A percentile compares a stretch with the other conserved stretches of the same genome.
Evolutionary conservation across 352 stramenopile genomes (phyloP).

Genomic region (Sclerospora graminicola): DNA sequence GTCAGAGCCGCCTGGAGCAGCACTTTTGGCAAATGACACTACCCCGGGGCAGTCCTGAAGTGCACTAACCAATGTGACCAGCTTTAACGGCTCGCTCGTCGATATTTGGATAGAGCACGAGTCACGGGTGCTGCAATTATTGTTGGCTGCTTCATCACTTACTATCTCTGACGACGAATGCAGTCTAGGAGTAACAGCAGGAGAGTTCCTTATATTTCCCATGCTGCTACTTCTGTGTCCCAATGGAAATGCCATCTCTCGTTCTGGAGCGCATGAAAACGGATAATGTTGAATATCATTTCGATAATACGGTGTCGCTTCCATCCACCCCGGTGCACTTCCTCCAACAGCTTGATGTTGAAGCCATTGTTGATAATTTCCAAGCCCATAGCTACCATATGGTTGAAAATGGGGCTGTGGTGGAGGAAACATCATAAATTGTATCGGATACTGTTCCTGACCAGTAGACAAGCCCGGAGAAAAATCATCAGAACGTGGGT

Average conservation of each 20-base stretch:
- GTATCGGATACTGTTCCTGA: constrained; percentile 24
- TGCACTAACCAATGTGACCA: constrained; percentile 31
- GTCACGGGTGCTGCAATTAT: constrained; percentile 14
- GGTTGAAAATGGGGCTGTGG: constrained; percentile 13
- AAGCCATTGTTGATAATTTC: constrained; percentile 12
- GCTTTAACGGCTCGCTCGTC: constrained; percentile 34
- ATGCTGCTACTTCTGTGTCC: constrained; percentile 3
- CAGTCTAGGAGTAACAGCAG: constrained; percentile 6
- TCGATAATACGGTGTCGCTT: constrained; percentile 18
- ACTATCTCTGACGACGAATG: constrained; percentile 15
- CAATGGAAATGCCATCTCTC: constrained; percentile 16
- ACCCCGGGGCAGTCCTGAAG: constrained; percentile 44
- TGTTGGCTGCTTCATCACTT: constrained; percentile 15
- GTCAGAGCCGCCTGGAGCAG: constrained; percentile 4
- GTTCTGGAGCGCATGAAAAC: constrained; percentile 13
- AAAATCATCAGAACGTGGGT: constrained; percentile 6
- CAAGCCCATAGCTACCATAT: constrained; percentile 10
- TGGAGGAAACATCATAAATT: constrained; percentile 16
- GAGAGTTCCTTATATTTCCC: neutral
- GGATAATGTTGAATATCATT: constrained; percentile 12
- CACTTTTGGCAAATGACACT: constrained; percentile 40
- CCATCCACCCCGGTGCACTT: constrained; percentile 16
- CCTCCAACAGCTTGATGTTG: constrained; percentile 20
- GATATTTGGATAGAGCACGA: constrained; percentile 37
- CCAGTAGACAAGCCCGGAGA: constrained; percentile 7